Evolutionary conservation across 2,329 filamentous ascomycete genomes (phyloP), one percentile per base, ranked within the genome.

Genomic region (Xylaria arbuscula): DNA sequence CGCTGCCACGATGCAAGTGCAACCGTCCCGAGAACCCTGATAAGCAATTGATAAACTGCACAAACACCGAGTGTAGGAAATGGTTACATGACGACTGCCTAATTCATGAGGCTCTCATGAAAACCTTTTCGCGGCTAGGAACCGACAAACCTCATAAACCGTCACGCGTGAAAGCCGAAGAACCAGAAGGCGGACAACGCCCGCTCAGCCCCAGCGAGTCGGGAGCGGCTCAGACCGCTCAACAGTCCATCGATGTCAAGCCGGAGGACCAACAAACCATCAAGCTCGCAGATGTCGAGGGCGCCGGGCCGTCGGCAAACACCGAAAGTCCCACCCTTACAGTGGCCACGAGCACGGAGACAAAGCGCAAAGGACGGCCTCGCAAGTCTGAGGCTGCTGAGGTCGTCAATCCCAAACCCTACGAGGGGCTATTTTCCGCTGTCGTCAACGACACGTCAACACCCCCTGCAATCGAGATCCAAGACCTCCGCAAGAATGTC

Each of bases 11-110:
- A 60, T 91, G 89, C 78, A 85, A 83, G 73, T 91, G 89, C 78
- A 81, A 83, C 67, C 83, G 83, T 5, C 88, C 88, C 48, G 87
- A 88, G 71, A 89, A 90, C 69, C 89, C 89, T 28, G 88, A 90
- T 71, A 87, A 86, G 72, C 83, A 83, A 24, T 78, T 90, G 47
- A 83, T 90, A 57, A 86, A 87, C 64, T 91, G 89, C 78, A 84
- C 84, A 10, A 85, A 84, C 67, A 74, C 82, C 13, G 74, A 78
- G 1, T 91, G 89, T 76, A 83, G 83, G 61, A 84, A 83, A 62
- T 91, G 89, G 89, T 84, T 91, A 67, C 89, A 91, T 72, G 84
- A 88, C 64, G 85, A 89, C 54, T 91, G 89, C 72, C 80, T 91
- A n/a, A 80, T 84, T 38, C 84, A 88, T 72, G 84, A 87, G 15